Base-by-base conservation (phyloP, 1,284 basidiomycete species). In the Cryptococcus floricola region DNA sequence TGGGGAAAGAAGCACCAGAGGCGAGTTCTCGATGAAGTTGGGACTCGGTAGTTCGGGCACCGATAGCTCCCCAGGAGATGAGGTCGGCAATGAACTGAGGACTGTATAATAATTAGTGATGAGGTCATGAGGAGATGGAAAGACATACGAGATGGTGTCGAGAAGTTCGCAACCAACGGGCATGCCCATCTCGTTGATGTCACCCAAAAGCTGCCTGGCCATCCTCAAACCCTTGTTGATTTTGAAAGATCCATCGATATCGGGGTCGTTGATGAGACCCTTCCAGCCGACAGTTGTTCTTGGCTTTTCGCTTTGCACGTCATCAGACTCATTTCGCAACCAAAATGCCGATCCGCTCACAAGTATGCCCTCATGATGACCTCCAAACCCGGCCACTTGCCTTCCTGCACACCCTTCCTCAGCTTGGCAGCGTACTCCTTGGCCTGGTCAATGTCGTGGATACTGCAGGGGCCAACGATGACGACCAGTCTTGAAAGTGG, bases 281-380 rank as follows among this genome's bases (percentile, higher is more conserved):
- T 98, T 98, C 95, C 95, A 98, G 18, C 94, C 94, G 52, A 98
- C 88, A 0, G 82, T 83, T 39, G 82, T 83, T 53, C 82, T 65
- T 13, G 80, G 80, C 69, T 80, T 79, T 67, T 77, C 77, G 58
- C 71, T 73, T 46, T 28, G 25, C 18, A 47, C 13, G 31, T 27
- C 46, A 18, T 31, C 46, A 27, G n/a, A 31, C n/a, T 47, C n/a
- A 5, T 13, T n/a, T 14, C 5, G 18, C 18, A 3, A 19, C 42
- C 48, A 5, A 9, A 4, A 47, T 5, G 25, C 18, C 44, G 4
- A 19, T 10, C 25, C 18, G 65, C 71, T 57, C 59, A 74, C 72
- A 98, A 97, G 84, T 98, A 98, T 61, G 91, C 87, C 42, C 95
- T 84, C 95, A 98, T 98, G 75, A 98, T 79, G 71, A 98, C 87